A percentile compares a stretch with the other conserved stretches of the same genome.
Evolutionary conservation across 169 alveolate genomes (phyloP).

Genomic region (Cyclospora cayetanensis): DNA sequence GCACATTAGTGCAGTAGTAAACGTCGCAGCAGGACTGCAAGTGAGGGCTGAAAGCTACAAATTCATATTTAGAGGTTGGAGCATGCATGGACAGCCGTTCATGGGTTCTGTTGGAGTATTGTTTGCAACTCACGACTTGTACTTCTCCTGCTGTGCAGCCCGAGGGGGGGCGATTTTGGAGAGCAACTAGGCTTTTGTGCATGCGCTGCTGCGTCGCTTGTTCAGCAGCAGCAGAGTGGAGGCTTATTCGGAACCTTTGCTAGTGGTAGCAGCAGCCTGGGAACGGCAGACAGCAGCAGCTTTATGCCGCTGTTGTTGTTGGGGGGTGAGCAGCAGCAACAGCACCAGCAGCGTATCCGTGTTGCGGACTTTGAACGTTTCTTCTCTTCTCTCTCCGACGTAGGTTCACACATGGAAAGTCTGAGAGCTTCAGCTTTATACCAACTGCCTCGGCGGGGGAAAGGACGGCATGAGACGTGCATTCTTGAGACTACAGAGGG

Average conservation of each 20-base stretch:
- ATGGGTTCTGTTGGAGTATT: too few relatives aligned
- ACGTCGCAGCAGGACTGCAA: background rate
- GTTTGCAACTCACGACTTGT: too few relatives aligned
- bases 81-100: too few relatives aligned
- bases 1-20: background rate
- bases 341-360: conserved; percentile 9
- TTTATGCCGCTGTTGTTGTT: background rate
- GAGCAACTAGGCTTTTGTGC: background rate
- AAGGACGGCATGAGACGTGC: too few relatives aligned
- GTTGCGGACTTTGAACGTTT: background rate
- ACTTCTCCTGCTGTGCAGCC: too few relatives aligned
- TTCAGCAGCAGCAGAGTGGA: conserved; percentile 29
- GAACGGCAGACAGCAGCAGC: background rate
- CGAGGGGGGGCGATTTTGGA: too few relatives aligned
- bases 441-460: too few relatives aligned
- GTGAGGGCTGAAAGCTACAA: background rate
- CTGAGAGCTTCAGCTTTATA: too few relatives aligned
- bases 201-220: background rate
- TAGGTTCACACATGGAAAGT: background rate
- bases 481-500: too few relatives aligned
- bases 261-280: background rate
- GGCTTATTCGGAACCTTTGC: background rate
- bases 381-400: background rate
- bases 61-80: too few relatives aligned
- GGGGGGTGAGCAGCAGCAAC: conserved; percentile 26